Conservation (phyloP, 179 eudicot genomes). For the Patellifolia procumbens region DNA sequence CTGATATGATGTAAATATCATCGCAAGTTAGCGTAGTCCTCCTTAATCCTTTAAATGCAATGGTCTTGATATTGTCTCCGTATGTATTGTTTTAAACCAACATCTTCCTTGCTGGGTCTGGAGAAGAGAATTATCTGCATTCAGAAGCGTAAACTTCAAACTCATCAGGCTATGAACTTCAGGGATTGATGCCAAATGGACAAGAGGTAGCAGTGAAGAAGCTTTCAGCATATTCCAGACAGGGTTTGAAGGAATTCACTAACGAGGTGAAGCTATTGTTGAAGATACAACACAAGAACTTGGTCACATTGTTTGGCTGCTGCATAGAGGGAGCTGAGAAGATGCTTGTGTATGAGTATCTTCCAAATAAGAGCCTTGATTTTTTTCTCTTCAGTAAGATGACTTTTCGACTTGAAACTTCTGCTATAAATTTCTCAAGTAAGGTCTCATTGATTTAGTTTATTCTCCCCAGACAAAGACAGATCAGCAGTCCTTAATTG, state of each 20-base stretch:
- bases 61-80: not conserved
- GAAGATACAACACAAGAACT: constrained; percentile 70
- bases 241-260: constrained; percentile 61
- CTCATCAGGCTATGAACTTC: constrained; percentile 14
- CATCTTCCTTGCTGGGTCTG: not conserved
- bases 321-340: constrained; percentile 80
- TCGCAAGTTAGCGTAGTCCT: too few species aligned
- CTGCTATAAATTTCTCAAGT: not conserved
- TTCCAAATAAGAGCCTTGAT: too few species aligned
- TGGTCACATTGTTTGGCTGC: constrained; percentile 78
- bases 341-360: constrained; percentile 91
- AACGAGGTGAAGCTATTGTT: constrained; percentile 75
- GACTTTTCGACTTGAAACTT: not conserved
- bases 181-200: constrained; percentile 85
- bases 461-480: constrained; percentile 45
- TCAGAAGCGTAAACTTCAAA: not conserved
- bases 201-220: constrained; percentile 83
- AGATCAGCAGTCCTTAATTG: constrained; percentile 60
- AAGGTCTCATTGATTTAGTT: not conserved
- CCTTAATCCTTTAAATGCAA: not conserved
- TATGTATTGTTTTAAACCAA: not conserved
- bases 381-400: constrained; percentile 69
- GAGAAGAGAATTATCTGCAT: not conserved
- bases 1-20: too few species aligned
- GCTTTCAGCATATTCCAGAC: constrained; percentile 64